Conservation (phyloP, 257 asterid genomes). For the Solanum lignicaule region DNA sequence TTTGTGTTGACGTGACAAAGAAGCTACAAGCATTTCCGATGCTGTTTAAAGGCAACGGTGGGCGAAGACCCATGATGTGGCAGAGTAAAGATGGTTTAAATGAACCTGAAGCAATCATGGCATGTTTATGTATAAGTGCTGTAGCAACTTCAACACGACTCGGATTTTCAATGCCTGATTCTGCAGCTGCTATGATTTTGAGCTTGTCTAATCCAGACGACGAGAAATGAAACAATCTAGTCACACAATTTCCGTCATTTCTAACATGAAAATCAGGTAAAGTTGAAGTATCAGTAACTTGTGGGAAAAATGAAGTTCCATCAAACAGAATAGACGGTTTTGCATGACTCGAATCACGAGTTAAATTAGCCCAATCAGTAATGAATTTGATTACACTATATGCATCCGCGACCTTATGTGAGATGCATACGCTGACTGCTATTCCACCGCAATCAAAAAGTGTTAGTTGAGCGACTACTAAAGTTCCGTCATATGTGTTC, state of each 20-base stretch:
- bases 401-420: not conserved
- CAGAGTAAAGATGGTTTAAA: not conserved
- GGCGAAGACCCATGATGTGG: not conserved
- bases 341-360: not conserved
- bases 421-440: not conserved
- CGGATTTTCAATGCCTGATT: not conserved
- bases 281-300: not conserved
- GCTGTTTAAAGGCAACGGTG: not conserved
- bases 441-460: not conserved
- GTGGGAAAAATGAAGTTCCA: not conserved
- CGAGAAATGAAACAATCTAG: not conserved
- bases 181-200: not conserved
- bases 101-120: not conserved
- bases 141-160: not conserved
- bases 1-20: not conserved
- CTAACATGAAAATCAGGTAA: not conserved
- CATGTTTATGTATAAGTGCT: not conserved
- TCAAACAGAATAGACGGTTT: not conserved
- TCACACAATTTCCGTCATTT: not conserved
- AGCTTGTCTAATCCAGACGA: not conserved
- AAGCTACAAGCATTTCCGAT: not conserved
- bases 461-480: not conserved
- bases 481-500: not conserved
- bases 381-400: not conserved
- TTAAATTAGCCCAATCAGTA: not conserved